Base-by-base conservation (phyloP, 2,329 filamentous ascomycete genomes). In the Pseudogymnoascus sp. region DNA sequence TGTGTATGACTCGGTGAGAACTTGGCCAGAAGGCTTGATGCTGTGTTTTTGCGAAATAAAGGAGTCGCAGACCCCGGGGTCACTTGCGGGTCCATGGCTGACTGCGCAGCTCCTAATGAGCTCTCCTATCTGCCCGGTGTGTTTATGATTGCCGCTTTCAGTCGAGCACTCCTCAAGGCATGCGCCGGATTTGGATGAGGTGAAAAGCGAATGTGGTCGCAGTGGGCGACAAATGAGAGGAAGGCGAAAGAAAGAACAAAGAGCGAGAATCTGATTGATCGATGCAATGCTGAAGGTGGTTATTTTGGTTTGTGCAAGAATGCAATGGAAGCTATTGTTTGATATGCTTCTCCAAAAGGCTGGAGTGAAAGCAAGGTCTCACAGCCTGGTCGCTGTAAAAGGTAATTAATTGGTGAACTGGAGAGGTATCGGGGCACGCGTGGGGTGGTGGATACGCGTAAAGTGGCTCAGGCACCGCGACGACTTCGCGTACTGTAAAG, bases 21-120 rank as follows among this genome's bases (percentile, higher is more conserved):
- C 43, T 68, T 65, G 2, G 67, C 65, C 16, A 71, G 67, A 11
- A 71, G 60, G 47, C 58, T 67, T 28, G 67, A 69, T 18, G 67
- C 67, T 16, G 65, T 64, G 30, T 61, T 63, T 57, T 61, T 63
- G 18, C 38, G 47, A 54, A 54, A 54, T 33, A 54, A 33, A 54
- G 47, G 28, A 33, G 47, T 54, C 28, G 47, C 25, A 7, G 47
- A 54, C 28, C 47, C 47, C 14, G n/a, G 47, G 47, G 6, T 33
- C 47, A 54, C 47, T 54, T 54, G 47, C 16, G 47, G 33, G 28
- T 54, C 47, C 47, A 54, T 54, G 25, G 16, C 47, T 33, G 28
- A 54, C 28, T 5, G 47, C 28, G 28, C 28, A 28, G 47, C 28
- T 54, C 25, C 25, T 33, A 14, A 54, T 33, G 25, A 33, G 47